Evolutionary conservation across 2,329 filamentous ascomycete genomes (phyloP), one percentile per base, ranked within the genome.

Genomic region (Tolypocladium inflatum): DNA sequence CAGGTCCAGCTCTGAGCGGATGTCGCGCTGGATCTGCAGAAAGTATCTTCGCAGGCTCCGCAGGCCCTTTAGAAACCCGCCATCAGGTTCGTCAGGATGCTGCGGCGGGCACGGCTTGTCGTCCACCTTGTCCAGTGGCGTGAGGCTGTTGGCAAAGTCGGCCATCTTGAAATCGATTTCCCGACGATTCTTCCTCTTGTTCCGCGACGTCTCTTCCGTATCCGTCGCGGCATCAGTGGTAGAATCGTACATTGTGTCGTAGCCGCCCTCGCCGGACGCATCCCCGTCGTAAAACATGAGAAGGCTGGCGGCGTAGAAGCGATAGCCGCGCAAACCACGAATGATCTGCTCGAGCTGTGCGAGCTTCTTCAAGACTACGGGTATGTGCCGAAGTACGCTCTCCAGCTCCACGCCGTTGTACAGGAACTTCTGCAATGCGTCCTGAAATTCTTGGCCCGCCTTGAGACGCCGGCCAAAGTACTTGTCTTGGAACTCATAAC

Each of bases 91-190:
- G 41, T 87, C 76, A 0, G 90, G 90, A 68, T 95, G 84, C 59
- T 84, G 81, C 5, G 94, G 94, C 17, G 94, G 94, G 65, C 93
- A 97, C 5, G 81, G 76, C 66, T 80, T 80, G 61, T 80, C 78
- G 55, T 76, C 73, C 59, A 84, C 78, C 13, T 85, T 74, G 66
- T 96, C 91, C 63, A 94, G 88, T 4, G 90, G 89, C 1, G 92
- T 97, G 41, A 97, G 87, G 68, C 93, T 97, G 71, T 99, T 99
- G 62, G 94, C 94, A 76, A 99, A 99, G 73, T 99, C 94, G 58
- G 96, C 93, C 71, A 99, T 95, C 74, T 97, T 97, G 75, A 99
- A 86, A 71, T 96, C 90, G 68, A 96, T 92, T 63, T 86, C 81
- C 53, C 78, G 76, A 60, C 77, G 78, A 61, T 78, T 82, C 67